These are phyloP conservation scores for Ophiostoma himal-ulmi DNA, from an alignment of 2,329 filamentous ascomycete species.

Conservation along the genomic window DNA sequence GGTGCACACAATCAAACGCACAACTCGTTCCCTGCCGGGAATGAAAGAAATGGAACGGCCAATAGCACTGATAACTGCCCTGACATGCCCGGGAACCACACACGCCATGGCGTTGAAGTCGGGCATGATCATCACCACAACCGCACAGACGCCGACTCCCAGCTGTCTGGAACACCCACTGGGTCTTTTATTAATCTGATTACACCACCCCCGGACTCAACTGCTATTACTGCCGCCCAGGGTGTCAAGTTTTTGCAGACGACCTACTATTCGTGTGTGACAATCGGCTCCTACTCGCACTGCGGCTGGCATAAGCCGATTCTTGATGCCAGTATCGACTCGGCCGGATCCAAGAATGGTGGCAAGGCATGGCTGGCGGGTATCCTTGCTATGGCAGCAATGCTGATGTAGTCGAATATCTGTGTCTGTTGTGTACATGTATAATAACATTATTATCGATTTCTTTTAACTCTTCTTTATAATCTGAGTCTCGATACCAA, in stretches of 20 bases:
- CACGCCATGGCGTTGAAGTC: not conserved
- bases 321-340: conserved; percentile 27
- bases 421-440: not conserved
- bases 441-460: too few relatives aligned
- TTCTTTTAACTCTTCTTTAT: too few relatives aligned
- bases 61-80: not conserved
- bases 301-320: conserved; percentile 39
- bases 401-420: not conserved
- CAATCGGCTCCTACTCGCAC: conserved; percentile 32
- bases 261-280: conserved; percentile 38
- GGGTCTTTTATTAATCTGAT: conserved; percentile 15
- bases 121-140: not conserved
- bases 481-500: too few relatives aligned
- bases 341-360: not conserved
- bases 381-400: not conserved
- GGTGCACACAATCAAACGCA: not conserved
- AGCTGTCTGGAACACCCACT: not conserved
- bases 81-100: conserved; percentile 7
- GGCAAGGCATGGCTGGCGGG: not conserved
- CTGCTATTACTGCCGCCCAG: conserved; percentile 14
- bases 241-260: conserved; percentile 33
- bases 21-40: not conserved
- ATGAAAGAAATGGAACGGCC: not conserved
- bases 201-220: conserved; percentile 15
- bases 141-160: not conserved